phyloP scores from a whole-genome alignment of 1,284 basidiomycete species.

The Boletus sp. region DNA sequence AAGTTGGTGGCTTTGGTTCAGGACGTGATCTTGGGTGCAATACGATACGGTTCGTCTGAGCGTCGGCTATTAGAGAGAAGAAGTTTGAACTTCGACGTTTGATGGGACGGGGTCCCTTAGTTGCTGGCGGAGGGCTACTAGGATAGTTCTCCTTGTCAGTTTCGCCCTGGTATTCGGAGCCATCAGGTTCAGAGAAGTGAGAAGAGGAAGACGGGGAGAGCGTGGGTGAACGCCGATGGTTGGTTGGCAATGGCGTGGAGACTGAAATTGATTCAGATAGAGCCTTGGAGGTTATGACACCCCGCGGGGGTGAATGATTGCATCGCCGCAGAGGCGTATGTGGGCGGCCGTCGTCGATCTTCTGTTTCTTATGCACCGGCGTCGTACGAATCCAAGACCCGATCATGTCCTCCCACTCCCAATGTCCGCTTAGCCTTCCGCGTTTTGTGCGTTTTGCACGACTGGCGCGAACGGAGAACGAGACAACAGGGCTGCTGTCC shows the following conservation, averaged over 20 bases:
- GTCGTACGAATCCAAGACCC: conserved; percentile 40
- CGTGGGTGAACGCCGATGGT: conserved; percentile 2
- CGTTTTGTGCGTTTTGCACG: conserved; percentile 6
- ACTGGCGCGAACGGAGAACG: conserved; percentile 5
- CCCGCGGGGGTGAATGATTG: background rate
- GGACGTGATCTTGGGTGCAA: conserved; percentile 31
- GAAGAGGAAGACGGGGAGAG: conserved; percentile 15
- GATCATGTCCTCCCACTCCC: conserved; percentile 46
- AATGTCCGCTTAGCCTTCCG: conserved; percentile 31
- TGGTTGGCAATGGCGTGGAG: conserved; percentile 4
- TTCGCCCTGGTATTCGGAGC: conserved; percentile 23
- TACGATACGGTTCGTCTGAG: conserved; percentile 38
- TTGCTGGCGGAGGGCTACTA: conserved; percentile 2
- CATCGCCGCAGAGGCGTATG: background rate
- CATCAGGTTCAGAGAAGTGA: conserved; percentile 19
- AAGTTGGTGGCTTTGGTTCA: conserved; percentile 6
- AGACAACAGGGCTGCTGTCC: conserved; percentile 18
- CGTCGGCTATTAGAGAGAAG: conserved; percentile 44
- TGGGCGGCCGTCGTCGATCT: conserved; percentile 8
- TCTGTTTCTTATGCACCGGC: conserved; percentile 31
- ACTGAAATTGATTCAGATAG: background rate
- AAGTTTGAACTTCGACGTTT: conserved; percentile 33
- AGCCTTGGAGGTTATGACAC: background rate
- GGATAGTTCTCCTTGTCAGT: conserved; percentile 29
- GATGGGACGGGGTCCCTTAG: conserved; percentile 5